Base-by-base conservation (phyloP, 129 eudicot genomes). In the Pseudognaphalium luteoalbum region DNA sequence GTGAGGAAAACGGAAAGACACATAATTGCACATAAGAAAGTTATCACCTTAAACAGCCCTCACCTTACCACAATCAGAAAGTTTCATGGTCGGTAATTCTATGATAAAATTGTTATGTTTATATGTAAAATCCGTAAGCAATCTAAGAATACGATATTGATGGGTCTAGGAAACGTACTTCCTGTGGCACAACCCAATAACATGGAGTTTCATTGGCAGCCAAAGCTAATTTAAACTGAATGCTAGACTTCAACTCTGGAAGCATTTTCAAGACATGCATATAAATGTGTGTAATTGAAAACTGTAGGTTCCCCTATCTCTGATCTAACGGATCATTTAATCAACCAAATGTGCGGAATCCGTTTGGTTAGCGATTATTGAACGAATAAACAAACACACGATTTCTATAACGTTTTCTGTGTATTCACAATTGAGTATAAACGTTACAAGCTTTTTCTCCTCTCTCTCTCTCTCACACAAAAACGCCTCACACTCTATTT, bases 171-270 rank as follows among this genome's bases (percentile, higher is more conserved):
- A n/a, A 12, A 68, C 86, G 39, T 84, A 87, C 91, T 73, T 80
- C 77, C 70, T 67, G 82, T 64, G 83, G 79, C 72, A 84, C 41
- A 59, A 67, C 80, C 61, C 91, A 85, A 64, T 79, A 87, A 80
- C 83, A 51, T 20, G 83, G 71, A 70, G 68, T 84, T 60, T 87
- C 91, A 65, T 84, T 87, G n/a, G 82, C 66, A 21, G 84, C 85
- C 41, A 85, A 37, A 64, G 70, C 72, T 70, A 87, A 61, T 66
- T 85, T 80, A 63, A 85, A 77, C 73, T 85, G 77, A 63, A 87
- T 82, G 76, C 81, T 85, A 70, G 85, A 76, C 75, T 77, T 87
- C 78, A 87, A 66, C 33, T 72, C 85, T 30, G 88, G 91, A 68
- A 87, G 91, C 65, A 80, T 71, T 78, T 76, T 81, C 78, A 76